Evolutionary conservation across 805 yeast genomes (phyloP).

Genomic region (Schizosaccharomyces japonicus): DNA sequence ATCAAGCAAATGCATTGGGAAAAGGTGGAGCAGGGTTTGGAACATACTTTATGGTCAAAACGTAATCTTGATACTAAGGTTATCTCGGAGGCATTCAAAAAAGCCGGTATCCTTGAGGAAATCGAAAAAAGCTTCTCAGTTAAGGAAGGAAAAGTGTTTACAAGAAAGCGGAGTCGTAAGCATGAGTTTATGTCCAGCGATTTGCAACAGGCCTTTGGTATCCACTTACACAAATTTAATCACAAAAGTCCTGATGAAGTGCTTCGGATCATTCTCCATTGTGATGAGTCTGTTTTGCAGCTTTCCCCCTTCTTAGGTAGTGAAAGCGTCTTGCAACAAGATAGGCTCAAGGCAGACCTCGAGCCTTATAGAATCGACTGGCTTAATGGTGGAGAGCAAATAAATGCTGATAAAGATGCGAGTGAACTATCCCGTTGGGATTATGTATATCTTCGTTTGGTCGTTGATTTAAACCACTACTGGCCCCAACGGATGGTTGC

Average conservation of each 20-base stretch:
- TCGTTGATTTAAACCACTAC: conserved; percentile 62
- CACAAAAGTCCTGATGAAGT: conserved; percentile 37
- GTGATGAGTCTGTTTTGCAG: conserved; percentile 53
- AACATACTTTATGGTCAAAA: conserved; percentile 63
- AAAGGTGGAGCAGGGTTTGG: conserved; percentile 50
- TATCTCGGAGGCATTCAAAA: conserved; percentile 37
- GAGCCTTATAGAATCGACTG: conserved; percentile 57
- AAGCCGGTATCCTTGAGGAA: conserved; percentile 60
- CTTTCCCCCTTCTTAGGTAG: conserved; percentile 54
- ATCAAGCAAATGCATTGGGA: conserved; percentile 96
- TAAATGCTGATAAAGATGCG: conserved; percentile 42
- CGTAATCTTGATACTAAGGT: conserved; percentile 12
- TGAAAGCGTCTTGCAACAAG: not conserved
- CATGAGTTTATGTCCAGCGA: conserved; percentile 57
- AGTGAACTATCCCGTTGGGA: conserved; percentile 68
- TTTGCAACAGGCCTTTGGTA: conserved; percentile 82
- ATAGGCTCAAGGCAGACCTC: not conserved
- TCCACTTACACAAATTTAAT: conserved; percentile 63
- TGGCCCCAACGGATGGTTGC: conserved; percentile 89
- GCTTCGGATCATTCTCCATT: conserved; percentile 44
- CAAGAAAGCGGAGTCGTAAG: conserved; percentile 25
- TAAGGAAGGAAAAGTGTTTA: conserved; percentile 31
- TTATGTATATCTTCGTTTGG: conserved; percentile 54
- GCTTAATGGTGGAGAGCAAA: conserved; percentile 20
- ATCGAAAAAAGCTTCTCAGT: conserved; percentile 77